A percentile compares a stretch with the other conserved stretches of the same genome.
phyloP scores from a whole-genome alignment of 768 basidiomycete genomes.

The Termitomyces sp. region DNA sequence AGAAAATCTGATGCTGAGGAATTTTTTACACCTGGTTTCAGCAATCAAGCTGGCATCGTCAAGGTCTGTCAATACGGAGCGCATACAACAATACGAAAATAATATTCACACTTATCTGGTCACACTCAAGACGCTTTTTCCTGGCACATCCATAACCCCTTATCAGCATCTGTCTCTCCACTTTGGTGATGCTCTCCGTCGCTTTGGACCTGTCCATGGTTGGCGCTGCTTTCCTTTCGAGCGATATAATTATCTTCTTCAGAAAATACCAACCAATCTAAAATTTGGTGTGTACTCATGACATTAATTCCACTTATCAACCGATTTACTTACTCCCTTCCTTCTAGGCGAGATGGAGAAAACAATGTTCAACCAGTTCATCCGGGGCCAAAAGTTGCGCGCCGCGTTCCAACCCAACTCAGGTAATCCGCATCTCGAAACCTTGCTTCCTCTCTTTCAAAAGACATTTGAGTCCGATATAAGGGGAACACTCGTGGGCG shows the following conservation, averaged over 20 bases:
- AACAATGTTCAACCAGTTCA: too few species aligned
- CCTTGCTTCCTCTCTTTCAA: too few species aligned
- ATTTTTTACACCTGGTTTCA: constrained; percentile 29
- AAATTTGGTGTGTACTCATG: constrained; percentile 20
- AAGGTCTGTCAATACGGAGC: constrained; percentile 15
- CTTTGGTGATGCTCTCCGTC: constrained; percentile 20
- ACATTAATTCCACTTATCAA: not conserved
- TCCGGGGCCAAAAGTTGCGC: too few species aligned
- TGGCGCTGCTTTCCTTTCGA: constrained; percentile 33
- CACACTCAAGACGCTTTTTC: constrained; percentile 23
- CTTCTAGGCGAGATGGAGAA: too few species aligned
- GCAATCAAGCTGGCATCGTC: constrained; percentile 25
- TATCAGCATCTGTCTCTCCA: constrained; percentile 39
- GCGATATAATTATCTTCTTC: constrained; percentile 25
- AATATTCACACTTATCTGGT: constrained; percentile 27
- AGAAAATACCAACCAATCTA: constrained; percentile 22
- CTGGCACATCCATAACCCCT: constrained; percentile 18
- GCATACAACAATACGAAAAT: constrained; percentile 18
- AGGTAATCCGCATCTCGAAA: too few species aligned
- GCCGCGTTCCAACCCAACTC: too few species aligned
- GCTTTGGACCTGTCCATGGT: constrained; percentile 29
- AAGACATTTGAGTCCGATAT: too few species aligned
- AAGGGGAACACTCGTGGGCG: too few species aligned
- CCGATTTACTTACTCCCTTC: too few species aligned
- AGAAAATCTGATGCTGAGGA: constrained; percentile 19